Evolutionary conservation across 2,329 filamentous ascomycete species (phyloP).

Genomic region (Pseudogymnoascus verrucosus): DNA sequence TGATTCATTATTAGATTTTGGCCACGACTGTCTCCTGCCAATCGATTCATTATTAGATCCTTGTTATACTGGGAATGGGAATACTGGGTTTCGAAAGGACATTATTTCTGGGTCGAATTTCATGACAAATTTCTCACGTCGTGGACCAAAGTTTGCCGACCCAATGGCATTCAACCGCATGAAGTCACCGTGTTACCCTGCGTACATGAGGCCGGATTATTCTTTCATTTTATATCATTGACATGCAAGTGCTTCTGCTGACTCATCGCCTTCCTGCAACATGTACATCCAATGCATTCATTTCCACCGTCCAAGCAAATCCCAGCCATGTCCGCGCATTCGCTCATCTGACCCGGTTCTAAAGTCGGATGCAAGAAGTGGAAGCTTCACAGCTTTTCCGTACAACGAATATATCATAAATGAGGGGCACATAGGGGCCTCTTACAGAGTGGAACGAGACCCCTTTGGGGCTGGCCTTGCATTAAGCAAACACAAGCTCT

Average conservation of each 20-base stretch:
- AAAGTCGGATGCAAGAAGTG: background rate
- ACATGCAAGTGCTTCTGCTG: background rate
- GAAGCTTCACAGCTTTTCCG: slow-evolving; percentile 4
- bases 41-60: background rate
- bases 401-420: slow-evolving; percentile 3
- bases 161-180: background rate
- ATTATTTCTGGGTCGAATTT: background rate
- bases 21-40: background rate
- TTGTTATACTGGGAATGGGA: background rate
- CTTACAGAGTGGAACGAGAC: background rate
- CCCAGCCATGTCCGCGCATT: background rate
- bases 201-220: background rate
- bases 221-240: background rate
- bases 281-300: background rate
- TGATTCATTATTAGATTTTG: background rate
- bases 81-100: background rate
- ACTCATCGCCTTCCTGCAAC: background rate
- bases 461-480: background rate
- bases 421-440: background rate
- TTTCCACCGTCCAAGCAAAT: background rate
- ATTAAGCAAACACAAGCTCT: background rate
- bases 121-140: slow-evolving; percentile 5
- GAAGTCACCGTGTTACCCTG: background rate
- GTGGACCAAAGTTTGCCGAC: background rate
- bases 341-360: background rate